Conservation (phyloP, 352 stramenopile genomes). For the Blastocystis sp. region DNA sequence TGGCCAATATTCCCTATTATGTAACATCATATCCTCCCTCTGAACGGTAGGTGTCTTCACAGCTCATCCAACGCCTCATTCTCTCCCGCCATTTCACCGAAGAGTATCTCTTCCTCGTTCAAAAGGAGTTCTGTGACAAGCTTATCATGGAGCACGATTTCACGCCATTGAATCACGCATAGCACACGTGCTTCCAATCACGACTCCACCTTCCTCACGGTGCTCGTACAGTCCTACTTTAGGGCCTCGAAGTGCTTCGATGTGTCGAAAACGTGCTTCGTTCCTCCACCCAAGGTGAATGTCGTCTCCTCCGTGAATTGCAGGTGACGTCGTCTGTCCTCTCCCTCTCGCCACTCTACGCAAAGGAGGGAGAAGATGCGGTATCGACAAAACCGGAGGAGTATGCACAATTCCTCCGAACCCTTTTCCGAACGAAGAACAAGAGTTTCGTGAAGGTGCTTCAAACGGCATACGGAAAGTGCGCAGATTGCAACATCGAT, state of each 20-base stretch:
- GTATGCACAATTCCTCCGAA: background rate
- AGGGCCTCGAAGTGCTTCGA: background rate
- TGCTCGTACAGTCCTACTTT: conserved; percentile 55
- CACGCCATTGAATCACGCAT: background rate
- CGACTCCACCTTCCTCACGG: conserved; percentile 30
- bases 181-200: background rate
- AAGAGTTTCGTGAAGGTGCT: background rate
- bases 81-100: background rate
- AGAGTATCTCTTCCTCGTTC: conserved; percentile 19
- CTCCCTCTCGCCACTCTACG: background rate
- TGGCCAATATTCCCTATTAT: conserved; percentile 66
- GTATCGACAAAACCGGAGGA: background rate
- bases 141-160: background rate
- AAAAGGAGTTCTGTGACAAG: conserved; percentile 58
- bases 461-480: too few relatives aligned
- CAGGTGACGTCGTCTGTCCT: conserved; percentile 14
- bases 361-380: too few relatives aligned
- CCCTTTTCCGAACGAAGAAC: conserved; percentile 20
- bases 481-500: background rate
- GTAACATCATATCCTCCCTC: background rate
- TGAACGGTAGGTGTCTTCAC: conserved; percentile 34
- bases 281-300: conserved; percentile 34
- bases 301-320: background rate
- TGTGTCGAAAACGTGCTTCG: conserved; percentile 14
- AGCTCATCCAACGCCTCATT: conserved; percentile 45